These are phyloP conservation scores for Termitomyces bulborhizus DNA, from an alignment of 768 basidiomycete genomes.

Conservation along the genomic window DNA sequence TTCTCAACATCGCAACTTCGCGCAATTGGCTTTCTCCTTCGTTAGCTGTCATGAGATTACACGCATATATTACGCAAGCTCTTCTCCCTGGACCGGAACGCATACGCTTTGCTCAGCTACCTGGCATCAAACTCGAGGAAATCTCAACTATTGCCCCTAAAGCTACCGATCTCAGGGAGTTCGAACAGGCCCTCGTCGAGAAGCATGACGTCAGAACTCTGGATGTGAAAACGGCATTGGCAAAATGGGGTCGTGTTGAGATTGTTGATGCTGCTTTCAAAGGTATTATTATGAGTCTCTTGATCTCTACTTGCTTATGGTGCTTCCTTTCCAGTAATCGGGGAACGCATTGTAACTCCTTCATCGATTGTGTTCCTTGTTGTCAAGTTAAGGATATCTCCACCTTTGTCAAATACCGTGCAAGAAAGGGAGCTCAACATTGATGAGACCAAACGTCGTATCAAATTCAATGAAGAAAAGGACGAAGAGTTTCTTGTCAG, in stretches of 20 bases:
- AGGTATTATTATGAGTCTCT: conserved; percentile 47
- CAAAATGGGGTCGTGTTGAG: conserved; percentile 71
- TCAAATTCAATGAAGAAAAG: conserved; percentile 48
- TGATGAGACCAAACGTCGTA: conserved; percentile 41
- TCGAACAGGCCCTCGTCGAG: conserved; percentile 44
- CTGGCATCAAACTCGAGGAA: conserved; percentile 57
- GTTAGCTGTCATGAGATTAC: conserved; percentile 72
- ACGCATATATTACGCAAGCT: conserved; percentile 82
- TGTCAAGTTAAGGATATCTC: conserved; percentile 72
- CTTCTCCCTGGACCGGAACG: conserved; percentile 51
- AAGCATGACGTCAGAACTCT: conserved; percentile 40
- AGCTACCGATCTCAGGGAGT: conserved; percentile 36
- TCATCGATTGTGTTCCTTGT: conserved; percentile 84
- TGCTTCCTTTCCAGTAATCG: conserved; percentile 58
- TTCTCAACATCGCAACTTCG: conserved; percentile 76
- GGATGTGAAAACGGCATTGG: conserved; percentile 59
- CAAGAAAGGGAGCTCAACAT: conserved; percentile 35
- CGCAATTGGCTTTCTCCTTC: conserved; percentile 88
- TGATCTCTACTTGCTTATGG: neutral
- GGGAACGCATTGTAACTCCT: conserved; percentile 83
- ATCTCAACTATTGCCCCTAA: conserved; percentile 27
- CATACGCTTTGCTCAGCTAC: conserved; percentile 66
- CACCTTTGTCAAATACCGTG: conserved; percentile 34
- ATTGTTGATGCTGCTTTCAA: conserved; percentile 81
- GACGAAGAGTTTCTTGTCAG: conserved; percentile 67